Percentiles rank a stretch among this genome's conserved stretches.
Conservation (phyloP, 352 stramenopile genomes). For the Pythium guiyangense region DNA sequence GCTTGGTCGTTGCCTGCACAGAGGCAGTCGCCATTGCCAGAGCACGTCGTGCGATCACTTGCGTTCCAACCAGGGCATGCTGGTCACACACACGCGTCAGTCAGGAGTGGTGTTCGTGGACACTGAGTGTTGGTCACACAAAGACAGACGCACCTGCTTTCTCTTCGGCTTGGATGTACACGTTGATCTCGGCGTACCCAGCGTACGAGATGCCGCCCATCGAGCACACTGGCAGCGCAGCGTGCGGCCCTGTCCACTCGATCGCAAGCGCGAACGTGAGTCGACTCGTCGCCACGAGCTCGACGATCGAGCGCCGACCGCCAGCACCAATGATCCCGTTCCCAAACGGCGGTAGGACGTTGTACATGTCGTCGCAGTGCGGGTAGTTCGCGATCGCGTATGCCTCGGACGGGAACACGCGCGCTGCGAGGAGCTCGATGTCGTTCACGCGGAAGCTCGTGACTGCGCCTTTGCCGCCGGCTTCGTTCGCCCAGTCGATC, state of each 20-base stretch:
- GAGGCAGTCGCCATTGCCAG: conserved; percentile 61
- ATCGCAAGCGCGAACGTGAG: conserved; percentile 51
- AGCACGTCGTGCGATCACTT: conserved; percentile 38
- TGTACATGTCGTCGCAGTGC: conserved; percentile 85
- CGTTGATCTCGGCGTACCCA: conserved; percentile 70
- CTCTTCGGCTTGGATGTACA: conserved; percentile 81
- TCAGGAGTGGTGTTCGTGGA: too few relatives aligned
- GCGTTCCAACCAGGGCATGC: conserved; percentile 72
- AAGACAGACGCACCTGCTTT: conserved; percentile 44
- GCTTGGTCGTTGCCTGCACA: conserved; percentile 62
- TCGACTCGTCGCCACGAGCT: conserved; percentile 34
- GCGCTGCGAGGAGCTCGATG: conserved; percentile 47
- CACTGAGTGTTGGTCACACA: neutral
- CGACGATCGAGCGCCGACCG: conserved; percentile 61
- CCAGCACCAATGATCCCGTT: conserved; percentile 65
- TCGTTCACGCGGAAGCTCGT: conserved; percentile 60
- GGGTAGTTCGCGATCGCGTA: conserved; percentile 72
- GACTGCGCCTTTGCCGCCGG: conserved; percentile 46
- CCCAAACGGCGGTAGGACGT: conserved; percentile 69
- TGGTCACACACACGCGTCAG: conserved; percentile 11
- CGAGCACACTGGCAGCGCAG: conserved; percentile 56
- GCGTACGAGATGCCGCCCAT: conserved; percentile 73
- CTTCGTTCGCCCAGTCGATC: conserved; percentile 64
- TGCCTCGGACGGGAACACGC: conserved; percentile 53
- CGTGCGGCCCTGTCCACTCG: conserved; percentile 55